Percentiles rank a stretch among this genome's conserved stretches.
These are phyloP conservation scores for Cicer bijugum DNA, from an alignment of 306 rosid genomes.

Conservation along the genomic window DNA sequence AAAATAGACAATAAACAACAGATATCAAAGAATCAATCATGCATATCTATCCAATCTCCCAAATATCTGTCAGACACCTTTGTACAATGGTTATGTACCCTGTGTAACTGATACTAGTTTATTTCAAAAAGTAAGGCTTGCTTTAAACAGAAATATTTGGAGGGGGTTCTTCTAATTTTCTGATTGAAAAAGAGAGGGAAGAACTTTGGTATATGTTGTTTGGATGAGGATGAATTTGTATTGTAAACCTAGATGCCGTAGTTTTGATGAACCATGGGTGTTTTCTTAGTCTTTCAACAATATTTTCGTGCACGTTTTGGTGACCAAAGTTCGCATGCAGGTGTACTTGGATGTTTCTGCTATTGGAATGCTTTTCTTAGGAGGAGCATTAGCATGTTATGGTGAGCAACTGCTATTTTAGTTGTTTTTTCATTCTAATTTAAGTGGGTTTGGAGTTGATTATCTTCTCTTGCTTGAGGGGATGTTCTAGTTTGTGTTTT, in stretches of 20 bases:
- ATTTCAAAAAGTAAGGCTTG: conserved; percentile 5
- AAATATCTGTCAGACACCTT: too few relatives aligned
- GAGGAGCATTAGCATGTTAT: conserved; percentile 83
- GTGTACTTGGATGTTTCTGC: conserved; percentile 80
- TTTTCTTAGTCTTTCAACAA: conserved; percentile 27
- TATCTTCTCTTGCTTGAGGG: conserved; percentile 16
- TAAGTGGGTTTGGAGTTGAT: conserved; percentile 25
- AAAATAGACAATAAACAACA: conserved; percentile 7
- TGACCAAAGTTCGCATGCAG: conserved; percentile 62
- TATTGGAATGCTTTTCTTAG: conserved; percentile 66
- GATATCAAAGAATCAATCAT: neutral
- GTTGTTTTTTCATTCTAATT: conserved; percentile 34
- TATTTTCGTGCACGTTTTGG: conserved; percentile 33
- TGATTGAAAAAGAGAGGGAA: conserved; percentile 22
- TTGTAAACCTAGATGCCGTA: conserved; percentile 30
- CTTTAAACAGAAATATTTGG: conserved; percentile 21
- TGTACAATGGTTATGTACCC: neutral
- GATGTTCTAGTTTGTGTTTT: conserved; percentile 10
- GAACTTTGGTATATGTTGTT: conserved; percentile 30
- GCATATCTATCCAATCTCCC: neutral
- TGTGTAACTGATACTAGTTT: conserved; percentile 14
- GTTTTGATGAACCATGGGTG: conserved; percentile 20
- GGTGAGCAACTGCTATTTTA: conserved; percentile 58
- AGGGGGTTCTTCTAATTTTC: conserved; percentile 20
- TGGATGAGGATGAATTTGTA: conserved; percentile 9